Conservation (phyloP, 345 rosid species). For the Euphorbia peplus region DNA sequence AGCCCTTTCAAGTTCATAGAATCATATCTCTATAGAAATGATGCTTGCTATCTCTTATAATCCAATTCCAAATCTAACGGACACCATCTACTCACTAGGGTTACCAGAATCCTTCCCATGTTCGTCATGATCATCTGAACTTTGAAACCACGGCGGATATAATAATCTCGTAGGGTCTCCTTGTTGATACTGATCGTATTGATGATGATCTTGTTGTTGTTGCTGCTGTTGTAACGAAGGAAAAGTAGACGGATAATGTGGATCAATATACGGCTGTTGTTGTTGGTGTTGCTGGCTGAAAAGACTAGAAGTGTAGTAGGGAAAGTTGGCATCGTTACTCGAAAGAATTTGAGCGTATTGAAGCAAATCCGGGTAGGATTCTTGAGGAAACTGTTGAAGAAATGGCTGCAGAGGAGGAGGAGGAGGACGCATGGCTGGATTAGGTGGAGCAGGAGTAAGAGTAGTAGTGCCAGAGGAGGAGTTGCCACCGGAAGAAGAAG, state of each 20-base stretch:
- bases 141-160: slow-evolving; percentile 22
- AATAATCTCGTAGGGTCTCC: slow-evolving; percentile 29
- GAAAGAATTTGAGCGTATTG: slow-evolving; percentile 80
- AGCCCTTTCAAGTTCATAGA: slow-evolving; percentile 5
- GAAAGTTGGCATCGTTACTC: slow-evolving; percentile 57
- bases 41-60: neutral
- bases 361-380: slow-evolving; percentile 54
- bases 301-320: slow-evolving; percentile 55
- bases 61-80: neutral
- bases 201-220: slow-evolving; percentile 1
- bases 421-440: neutral
- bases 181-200: slow-evolving; percentile 19
- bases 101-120: slow-evolving; percentile 32
- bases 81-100: slow-evolving; percentile 14
- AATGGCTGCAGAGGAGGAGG: slow-evolving; percentile 14
- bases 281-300: slow-evolving; percentile 25
- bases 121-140: slow-evolving; percentile 28
- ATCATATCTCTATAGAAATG: neutral
- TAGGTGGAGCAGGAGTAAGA: slow-evolving; percentile 2
- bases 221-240: slow-evolving; percentile 19
- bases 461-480: neutral
- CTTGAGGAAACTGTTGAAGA: slow-evolving; percentile 25
- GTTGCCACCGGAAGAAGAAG: slow-evolving; percentile 13
- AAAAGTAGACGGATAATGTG: slow-evolving; percentile 35
- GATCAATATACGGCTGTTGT: slow-evolving; percentile 20